phyloP scores from a whole-genome alignment of 2,329 filamentous ascomycete species.

The Fusarium sp. region DNA sequence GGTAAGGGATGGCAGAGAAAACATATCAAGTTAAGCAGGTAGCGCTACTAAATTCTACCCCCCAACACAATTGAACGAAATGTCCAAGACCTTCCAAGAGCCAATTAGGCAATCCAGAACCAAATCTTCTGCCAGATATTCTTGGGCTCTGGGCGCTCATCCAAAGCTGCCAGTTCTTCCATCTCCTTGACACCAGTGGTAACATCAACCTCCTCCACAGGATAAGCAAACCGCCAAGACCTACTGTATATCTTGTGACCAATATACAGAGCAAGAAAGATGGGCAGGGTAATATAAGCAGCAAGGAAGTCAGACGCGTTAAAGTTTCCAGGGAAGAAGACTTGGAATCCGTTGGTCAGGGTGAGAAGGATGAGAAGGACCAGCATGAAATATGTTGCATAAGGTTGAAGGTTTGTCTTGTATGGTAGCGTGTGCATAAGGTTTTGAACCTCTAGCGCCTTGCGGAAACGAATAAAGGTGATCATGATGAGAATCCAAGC shows the following conservation, averaged over 20 bases:
- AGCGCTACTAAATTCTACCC: background rate
- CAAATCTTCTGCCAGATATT: conserved; percentile 54
- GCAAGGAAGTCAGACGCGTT: conserved; percentile 68
- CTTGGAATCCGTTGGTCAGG: conserved; percentile 77
- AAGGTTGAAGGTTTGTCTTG: conserved; percentile 64
- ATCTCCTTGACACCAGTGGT: conserved; percentile 3
- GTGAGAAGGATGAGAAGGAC: conserved; percentile 66
- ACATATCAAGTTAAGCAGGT: background rate
- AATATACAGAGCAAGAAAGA: conserved; percentile 66
- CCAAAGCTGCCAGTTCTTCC: conserved; percentile 4
- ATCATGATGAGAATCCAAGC: conserved; percentile 63
- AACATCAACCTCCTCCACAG: background rate
- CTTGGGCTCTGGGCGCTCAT: conserved; percentile 59
- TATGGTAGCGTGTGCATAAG: conserved; percentile 60
- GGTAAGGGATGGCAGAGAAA: too few relatives aligned
- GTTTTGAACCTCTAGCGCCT: conserved; percentile 61
- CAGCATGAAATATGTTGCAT: conserved; percentile 68
- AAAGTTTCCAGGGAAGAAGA: conserved; percentile 73
- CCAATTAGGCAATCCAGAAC: conserved; percentile 61
- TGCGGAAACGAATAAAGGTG: conserved; percentile 31
- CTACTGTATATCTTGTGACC: conserved; percentile 60
- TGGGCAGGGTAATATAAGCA: conserved; percentile 68
- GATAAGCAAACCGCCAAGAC: background rate
- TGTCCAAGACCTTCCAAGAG: background rate
- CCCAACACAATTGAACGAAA: background rate